Evolutionary conservation across 805 yeast species (phyloP).

Genomic region (Ogataea methylovora): DNA sequence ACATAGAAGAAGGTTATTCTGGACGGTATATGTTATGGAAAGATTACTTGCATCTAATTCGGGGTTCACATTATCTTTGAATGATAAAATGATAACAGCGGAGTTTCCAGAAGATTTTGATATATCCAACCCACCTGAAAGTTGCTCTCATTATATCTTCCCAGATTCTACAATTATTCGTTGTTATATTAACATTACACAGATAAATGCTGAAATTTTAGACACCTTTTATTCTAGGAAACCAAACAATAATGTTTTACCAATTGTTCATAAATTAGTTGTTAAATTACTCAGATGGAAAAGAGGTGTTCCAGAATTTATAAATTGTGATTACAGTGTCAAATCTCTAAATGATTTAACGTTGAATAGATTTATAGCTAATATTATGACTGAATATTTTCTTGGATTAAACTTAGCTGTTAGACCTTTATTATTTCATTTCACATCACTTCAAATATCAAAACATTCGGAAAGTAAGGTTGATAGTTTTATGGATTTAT

Average conservation of each 20-base stretch:
- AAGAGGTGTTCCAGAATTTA: slow-evolving; percentile 48
- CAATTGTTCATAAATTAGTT: slow-evolving; percentile 56
- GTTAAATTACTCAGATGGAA: slow-evolving; percentile 59
- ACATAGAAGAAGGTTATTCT: slow-evolving; percentile 24
- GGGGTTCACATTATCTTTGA: slow-evolving; percentile 61
- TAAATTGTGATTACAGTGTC: slow-evolving; percentile 46
- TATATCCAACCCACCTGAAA: slow-evolving; percentile 43
- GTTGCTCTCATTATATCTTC: slow-evolving; percentile 49
- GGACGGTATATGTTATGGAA: slow-evolving; percentile 23
- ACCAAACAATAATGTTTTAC: slow-evolving; percentile 56
- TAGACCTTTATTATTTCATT: slow-evolving; percentile 62
- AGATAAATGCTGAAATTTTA: slow-evolving; percentile 58
- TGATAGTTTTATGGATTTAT: slow-evolving; percentile 44
- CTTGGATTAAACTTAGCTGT: slow-evolving; percentile 71
- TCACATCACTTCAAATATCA: slow-evolving; percentile 50
- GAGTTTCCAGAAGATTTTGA: slow-evolving; percentile 59
- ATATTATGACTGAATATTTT: slow-evolving; percentile 66
- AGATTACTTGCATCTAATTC: slow-evolving; percentile 67
- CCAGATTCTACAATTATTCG: slow-evolving; percentile 63
- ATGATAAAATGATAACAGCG: slow-evolving; percentile 65
- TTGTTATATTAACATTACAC: slow-evolving; percentile 62
- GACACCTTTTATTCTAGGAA: slow-evolving; percentile 59
- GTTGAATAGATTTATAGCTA: slow-evolving; percentile 55
- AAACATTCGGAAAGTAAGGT: slow-evolving; percentile 10
- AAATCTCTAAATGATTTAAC: slow-evolving; percentile 31